Base-by-base conservation (phyloP, 805 yeast genomes). In the Candida easanensis region DNA sequence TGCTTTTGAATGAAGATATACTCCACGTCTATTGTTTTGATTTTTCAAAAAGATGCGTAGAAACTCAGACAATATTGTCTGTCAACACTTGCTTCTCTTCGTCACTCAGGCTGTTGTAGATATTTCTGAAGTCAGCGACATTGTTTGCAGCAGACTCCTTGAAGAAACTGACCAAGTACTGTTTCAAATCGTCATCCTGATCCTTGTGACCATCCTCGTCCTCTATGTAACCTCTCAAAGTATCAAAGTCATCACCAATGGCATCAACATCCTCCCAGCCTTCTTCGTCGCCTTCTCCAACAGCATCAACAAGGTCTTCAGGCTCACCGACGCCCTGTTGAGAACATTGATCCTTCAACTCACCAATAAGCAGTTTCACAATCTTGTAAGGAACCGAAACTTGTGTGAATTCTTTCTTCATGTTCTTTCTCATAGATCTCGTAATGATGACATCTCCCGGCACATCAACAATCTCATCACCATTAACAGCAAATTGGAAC, bases 261-360 rank as follows among this genome's bases (percentile, higher is more conserved):
- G 80, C 86, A 14, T 83, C 88, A 47, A 82, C 66, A 53, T 84
- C 93, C 53, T 86, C 93, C 90, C 93, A 84, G 1, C 75, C 88
- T 13, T 54, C 66, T 8, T 77, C 77, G 3, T 86, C 77, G 1
- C 80, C 86, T 17, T 77, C 66, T 41, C 75, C 84, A 13, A 81
- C 87, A 44, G 79, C 69, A 52, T 82, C 90, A 50, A 82, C 88
- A 82, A 39, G 32, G 28, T 42, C 50, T 4, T 35, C 39, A 5
- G 26, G 40, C 9, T 44, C 52, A 13, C 44, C 45, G 19, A 36
- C 42, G 5, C 41, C 44, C 10, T 47, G 45, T 3, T 47, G 51
- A 17, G 37, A 31, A 14, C 54, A 73, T 50, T 87, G 95, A 51
- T 80, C 79, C 19, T 71, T 73, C 38, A 89, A 67, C 59, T 91